Conservation (phyloP, 2,329 filamentous ascomycete genomes). For the Ceratocystis ficicola region DNA sequence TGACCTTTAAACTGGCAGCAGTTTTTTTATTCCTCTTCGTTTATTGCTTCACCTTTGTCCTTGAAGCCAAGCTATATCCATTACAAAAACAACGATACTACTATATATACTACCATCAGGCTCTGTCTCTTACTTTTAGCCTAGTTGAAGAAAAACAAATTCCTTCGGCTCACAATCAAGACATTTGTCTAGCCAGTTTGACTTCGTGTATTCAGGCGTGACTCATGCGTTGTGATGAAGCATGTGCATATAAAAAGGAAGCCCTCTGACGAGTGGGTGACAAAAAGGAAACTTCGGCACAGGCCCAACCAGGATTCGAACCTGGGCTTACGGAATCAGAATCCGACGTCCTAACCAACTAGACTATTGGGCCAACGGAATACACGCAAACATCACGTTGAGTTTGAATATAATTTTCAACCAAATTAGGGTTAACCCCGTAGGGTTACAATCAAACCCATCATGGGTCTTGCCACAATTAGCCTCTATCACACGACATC, state of each 20-base stretch:
- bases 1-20: background rate
- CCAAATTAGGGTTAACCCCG: too few relatives aligned
- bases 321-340: constrained; percentile 19
- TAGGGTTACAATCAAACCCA: too few relatives aligned
- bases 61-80: background rate
- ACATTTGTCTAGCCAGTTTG: background rate
- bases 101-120: too few relatives aligned
- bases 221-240: background rate
- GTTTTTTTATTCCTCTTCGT: background rate
- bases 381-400: fast-evolving
- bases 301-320: constrained; percentile 22
- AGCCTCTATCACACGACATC: too few relatives aligned
- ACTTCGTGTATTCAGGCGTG: background rate
- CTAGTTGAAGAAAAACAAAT: background rate
- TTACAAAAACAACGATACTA: background rate
- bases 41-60: background rate
- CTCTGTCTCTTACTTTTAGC: background rate
- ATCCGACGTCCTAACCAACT: constrained; percentile 22
- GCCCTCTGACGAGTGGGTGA: background rate
- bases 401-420: background rate
- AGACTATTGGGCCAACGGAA: constrained; percentile 16
- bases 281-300: background rate
- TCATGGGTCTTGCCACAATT: too few relatives aligned
- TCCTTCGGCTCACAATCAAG: constrained; percentile 5
- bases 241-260: background rate